These are phyloP conservation scores for Antitrichia curtipendula DNA, from an alignment of 225 moss, liverwort and hornwort genomes.

Conservation along the genomic window DNA sequence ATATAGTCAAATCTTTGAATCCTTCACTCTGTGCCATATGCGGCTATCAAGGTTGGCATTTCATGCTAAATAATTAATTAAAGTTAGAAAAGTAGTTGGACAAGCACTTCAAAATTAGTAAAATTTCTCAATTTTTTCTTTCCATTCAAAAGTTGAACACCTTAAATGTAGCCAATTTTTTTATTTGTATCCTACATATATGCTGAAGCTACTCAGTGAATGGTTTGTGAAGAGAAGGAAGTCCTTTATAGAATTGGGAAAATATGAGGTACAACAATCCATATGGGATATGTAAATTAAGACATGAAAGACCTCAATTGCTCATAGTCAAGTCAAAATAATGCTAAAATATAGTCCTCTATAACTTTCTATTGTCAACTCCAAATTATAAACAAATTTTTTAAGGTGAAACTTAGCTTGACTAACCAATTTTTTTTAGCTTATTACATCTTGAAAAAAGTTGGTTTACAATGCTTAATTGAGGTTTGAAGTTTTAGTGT, in stretches of 20 bases:
- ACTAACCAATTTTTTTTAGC: not conserved
- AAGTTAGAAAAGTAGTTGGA: not conserved
- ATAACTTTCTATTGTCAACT: not conserved
- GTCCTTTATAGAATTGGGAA: not conserved
- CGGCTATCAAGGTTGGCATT: not conserved
- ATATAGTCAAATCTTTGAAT: not conserved
- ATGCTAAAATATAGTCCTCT: too few relatives aligned
- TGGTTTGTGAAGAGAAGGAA: not conserved
- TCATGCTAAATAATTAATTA: not conserved
- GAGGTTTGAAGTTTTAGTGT: too few relatives aligned
- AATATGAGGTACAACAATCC: not conserved
- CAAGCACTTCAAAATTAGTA: accelerated
- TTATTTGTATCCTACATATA: not conserved
- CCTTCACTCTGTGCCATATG: accelerated
- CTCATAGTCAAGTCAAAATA: not conserved
- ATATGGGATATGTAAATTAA: not conserved
- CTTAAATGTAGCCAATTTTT: not conserved
- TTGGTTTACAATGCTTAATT: too few relatives aligned
- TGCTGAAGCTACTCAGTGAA: accelerated
- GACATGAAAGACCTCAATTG: not conserved
- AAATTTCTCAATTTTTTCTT: too few relatives aligned
- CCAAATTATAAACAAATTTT: too few relatives aligned
- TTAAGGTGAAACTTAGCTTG: too few relatives aligned
- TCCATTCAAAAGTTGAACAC: too few relatives aligned
- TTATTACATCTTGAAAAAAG: not conserved